Evolutionary conservation across 23 red algal species (phyloP), one percentile per base, ranked within the genome.

Genomic region (Gracilariopsis chorda): DNA sequence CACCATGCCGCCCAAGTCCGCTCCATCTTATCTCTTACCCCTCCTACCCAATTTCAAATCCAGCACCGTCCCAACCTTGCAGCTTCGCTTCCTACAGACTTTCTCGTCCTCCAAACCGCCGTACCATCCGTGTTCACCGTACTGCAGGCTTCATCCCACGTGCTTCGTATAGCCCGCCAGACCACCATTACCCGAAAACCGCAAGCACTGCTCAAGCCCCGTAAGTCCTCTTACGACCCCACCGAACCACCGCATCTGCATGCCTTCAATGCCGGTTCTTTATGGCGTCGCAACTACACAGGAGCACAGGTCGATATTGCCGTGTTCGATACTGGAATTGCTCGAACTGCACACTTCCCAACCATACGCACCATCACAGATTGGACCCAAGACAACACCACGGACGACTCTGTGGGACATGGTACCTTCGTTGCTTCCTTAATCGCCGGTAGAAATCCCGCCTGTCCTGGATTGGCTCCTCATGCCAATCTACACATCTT

Each of bases 341-440:
- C 82, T 12, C 47, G 57, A 12, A 40, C 62, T 41, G 33, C 77
- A 2, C 41, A 94, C 36, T 73, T 92, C 29, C 51, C 51, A 0
- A 63, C 82, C 39, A 45, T 92, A 30, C 64, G 48, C 33, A 45
- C 43, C 34, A 55, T 75, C 11, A 94, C 87, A 4, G 85, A 94
- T 71, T 98, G 95, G 95, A 98, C 95, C 24, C 61, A 56, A 4
- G 90, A 98, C n/a, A 68, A 83, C 48, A 70, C 87, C 29, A 90
- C 78, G 10, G 51, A 77, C 9, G 95, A 98, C 63, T 41, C 55
- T 58, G 91, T 98, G 35, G 90, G 95, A 20, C 95, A 98, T 58
- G 95, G 95, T 32, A 98, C 95, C 25, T 94, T 92, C 73, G 90
- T 98, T 37, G 95, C 95, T 19, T 69, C 90, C 74, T 55, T 98